A percentile compares a stretch with the other conserved stretches of the same genome.
Evolutionary conservation across 768 basidiomycete species (phyloP).

Genomic region (Podaxis rugospora): DNA sequence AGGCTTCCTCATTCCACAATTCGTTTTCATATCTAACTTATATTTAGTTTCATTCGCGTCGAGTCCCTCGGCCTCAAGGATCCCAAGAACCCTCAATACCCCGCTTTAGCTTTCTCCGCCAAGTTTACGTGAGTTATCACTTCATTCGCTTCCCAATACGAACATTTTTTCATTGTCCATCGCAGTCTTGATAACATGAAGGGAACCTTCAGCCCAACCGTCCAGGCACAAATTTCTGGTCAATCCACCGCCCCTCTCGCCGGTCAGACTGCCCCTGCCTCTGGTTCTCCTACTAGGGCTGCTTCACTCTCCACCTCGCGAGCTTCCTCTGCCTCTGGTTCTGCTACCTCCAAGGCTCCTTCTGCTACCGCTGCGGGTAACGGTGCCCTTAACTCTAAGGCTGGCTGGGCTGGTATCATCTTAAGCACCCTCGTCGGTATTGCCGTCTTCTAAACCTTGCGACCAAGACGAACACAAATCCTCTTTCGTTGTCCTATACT

Average conservation of each 20-base stretch:
- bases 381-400: constrained; percentile 22
- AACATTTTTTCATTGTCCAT: background rate
- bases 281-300: constrained; percentile 19
- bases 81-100: constrained; percentile 45
- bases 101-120: constrained; percentile 71
- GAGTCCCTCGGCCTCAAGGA: constrained; percentile 56
- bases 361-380: constrained; percentile 13
- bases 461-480: background rate
- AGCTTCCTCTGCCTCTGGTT: constrained; percentile 14
- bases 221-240: constrained; percentile 57
- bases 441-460: constrained; percentile 28
- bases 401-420: constrained; percentile 29
- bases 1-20: constrained; percentile 15
- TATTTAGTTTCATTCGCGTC: constrained; percentile 70
- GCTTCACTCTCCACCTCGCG: constrained; percentile 17
- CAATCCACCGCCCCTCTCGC: constrained; percentile 54
- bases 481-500: background rate
- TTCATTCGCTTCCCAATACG: background rate
- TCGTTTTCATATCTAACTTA: constrained; percentile 4
- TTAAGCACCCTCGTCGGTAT: constrained; percentile 31
- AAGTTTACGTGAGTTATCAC: constrained; percentile 60
- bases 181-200: constrained; percentile 64
- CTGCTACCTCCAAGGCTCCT: constrained; percentile 12
- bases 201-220: constrained; percentile 56
- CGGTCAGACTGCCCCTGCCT: constrained; percentile 25